These are phyloP conservation scores for Fusarium verticillioides DNA, from an alignment of 2,329 filamentous ascomycete genomes.

Conservation along the genomic window DNA sequence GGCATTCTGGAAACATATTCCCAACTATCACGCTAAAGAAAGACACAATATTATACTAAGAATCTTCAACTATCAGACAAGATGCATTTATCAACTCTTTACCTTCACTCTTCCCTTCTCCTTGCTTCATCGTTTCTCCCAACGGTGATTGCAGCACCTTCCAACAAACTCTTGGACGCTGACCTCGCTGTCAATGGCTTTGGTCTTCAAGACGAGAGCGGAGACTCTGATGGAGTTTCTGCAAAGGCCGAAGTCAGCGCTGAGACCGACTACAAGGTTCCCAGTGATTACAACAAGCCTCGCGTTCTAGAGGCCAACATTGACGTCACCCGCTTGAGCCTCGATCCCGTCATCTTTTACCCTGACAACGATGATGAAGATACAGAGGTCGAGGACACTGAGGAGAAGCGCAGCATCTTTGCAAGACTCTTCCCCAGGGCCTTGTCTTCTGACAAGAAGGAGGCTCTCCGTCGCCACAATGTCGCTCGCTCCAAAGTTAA, in stretches of 20 bases:
- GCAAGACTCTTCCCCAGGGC: conserved; percentile 10
- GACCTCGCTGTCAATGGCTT: background rate
- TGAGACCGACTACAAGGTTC: conserved; percentile 1
- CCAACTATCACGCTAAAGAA: background rate
- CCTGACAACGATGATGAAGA: background rate
- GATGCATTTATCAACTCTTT: conserved; percentile 33
- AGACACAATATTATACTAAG: background rate
- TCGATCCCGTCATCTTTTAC: background rate
- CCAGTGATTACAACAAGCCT: background rate
- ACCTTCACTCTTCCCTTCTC: conserved; percentile 2
- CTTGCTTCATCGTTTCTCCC: conserved; percentile 5
- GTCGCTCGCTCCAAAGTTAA: conserved; percentile 30
- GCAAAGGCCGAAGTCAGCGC: background rate
- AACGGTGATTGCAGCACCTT: conserved; percentile 12
- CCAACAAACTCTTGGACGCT: background rate
- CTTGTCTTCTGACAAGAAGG: conserved; percentile 27
- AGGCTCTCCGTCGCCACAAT: conserved; percentile 31
- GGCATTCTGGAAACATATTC: background rate
- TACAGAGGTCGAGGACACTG: background rate
- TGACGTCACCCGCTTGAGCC: background rate
- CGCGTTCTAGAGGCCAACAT: background rate
- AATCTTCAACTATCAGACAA: background rate
- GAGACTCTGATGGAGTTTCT: background rate
- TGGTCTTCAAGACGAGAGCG: background rate
- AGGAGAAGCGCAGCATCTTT: background rate